Evolutionary conservation across 192 early-diverging fungal species (phyloP), one percentile per base, ranked within the genome.

Genomic region (Entomortierella parvispora): DNA sequence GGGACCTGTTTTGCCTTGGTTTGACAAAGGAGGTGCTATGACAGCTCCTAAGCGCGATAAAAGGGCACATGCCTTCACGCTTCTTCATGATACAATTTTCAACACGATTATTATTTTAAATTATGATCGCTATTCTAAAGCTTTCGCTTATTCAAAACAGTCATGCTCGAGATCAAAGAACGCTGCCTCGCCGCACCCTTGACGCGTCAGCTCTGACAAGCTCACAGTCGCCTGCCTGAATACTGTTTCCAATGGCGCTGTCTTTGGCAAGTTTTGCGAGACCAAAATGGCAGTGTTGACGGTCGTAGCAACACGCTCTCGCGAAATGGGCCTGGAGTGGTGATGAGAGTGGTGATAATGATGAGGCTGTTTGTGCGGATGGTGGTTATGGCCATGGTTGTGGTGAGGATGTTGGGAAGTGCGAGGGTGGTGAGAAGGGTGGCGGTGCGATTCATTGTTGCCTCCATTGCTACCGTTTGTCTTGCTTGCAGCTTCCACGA

Each of bases 201-300:
- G 44, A 18, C 74, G 60, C 34, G 68, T 66, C 58, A 83, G 48
- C 46, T 84, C 78, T 51, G 74, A 65, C 44, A 74, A 52, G 34
- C 58, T 62, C 46, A 47, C 72, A 34, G 37, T 62, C 31, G 81
- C 63, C 52, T 83, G 83, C 23, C 79, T 68, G 60, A 68, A 84
- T 23, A 80, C 46, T 14, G 75, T 58, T 71, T 93, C 90, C 52
- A 91, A 71, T 43, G 87, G 79, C 46, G 90, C 85, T 44, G 79
- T 82, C 11, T 76, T 80, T 25, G 90, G 90, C 26, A 83, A 61
- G 28, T 83, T 82, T 56, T 90, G 87, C 0, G 86, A 82, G 0
- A 83, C 87, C 58, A 84, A 78, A 59, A 94, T 92, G 3, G 90
- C 91, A 55, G 81, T 84, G 62, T 94, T 93, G 10, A 94, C 81